Evolutionary conservation across 257 asterid genomes (phyloP).

Genomic region (Solanum pimpinellifolium): DNA sequence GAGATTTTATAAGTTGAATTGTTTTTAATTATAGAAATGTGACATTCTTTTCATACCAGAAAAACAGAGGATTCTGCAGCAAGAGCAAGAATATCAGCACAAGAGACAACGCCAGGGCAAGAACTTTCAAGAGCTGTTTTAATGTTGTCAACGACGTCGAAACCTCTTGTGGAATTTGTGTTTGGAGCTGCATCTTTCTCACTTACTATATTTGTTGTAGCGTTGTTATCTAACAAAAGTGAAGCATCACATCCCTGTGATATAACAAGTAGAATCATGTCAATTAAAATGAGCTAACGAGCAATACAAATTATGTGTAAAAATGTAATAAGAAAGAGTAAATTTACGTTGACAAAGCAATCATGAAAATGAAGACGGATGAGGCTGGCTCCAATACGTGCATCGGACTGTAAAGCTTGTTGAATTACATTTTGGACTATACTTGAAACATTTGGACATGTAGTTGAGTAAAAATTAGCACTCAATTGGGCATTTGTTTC

Average conservation of each 20-base stretch:
- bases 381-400: conserved; percentile 49
- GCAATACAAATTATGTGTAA: not conserved
- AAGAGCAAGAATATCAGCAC: conserved; percentile 59
- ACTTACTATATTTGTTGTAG: conserved; percentile 22
- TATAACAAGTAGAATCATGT: not conserved
- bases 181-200: conserved; percentile 56
- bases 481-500: conserved; percentile 33
- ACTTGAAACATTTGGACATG: conserved; percentile 51
- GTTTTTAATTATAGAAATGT: too few relatives aligned
- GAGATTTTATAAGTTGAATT: too few relatives aligned
- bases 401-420: conserved; percentile 46
- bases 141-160: conserved; percentile 45
- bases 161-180: conserved; percentile 37
- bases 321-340: not conserved
- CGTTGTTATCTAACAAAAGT: conserved; percentile 31
- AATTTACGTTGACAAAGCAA: conserved; percentile 39
- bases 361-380: conserved; percentile 55
- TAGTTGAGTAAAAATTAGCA: conserved; percentile 33
- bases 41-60: conserved; percentile 9
- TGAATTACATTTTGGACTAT: conserved; percentile 31
- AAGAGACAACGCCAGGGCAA: conserved; percentile 57
- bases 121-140: conserved; percentile 37
- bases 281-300: not conserved
- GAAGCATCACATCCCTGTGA: conserved; percentile 64
- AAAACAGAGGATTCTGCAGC: conserved; percentile 44